Percentiles rank a stretch among this genome's conserved stretches.
phyloP scores from a whole-genome alignment of 2,329 filamentous ascomycete genomes.

The Fusarium liriodendri region DNA sequence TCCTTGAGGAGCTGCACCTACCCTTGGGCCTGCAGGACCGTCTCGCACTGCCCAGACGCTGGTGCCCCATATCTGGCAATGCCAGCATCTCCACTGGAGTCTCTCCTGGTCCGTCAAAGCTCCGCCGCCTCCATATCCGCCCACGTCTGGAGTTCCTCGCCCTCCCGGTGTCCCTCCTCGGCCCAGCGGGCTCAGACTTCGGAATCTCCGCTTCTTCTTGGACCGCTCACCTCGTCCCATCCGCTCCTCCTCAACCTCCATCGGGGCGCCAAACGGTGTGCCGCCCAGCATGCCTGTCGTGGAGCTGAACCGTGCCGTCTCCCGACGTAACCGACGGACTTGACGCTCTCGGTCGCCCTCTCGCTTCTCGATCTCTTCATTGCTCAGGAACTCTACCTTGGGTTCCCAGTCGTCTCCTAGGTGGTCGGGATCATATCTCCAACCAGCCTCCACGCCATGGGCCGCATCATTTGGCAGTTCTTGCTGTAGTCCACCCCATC shows the following conservation, averaged over 20 bases:
- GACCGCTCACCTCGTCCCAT: slow-evolving; percentile 93
- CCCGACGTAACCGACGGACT: slow-evolving; percentile 84
- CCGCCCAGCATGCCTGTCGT: slow-evolving; percentile 84
- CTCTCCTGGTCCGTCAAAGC: slow-evolving; percentile 82
- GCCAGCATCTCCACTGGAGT: slow-evolving; percentile 84
- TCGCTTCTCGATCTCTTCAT: slow-evolving; percentile 97
- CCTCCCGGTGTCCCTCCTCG: slow-evolving; percentile 72
- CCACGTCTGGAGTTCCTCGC: slow-evolving; percentile 84
- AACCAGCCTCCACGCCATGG: slow-evolving; percentile 85
- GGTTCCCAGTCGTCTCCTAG: slow-evolving; percentile 88
- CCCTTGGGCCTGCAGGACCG: slow-evolving; percentile 85
- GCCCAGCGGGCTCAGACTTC: slow-evolving; percentile 85
- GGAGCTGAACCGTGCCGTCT: slow-evolving; percentile 92
- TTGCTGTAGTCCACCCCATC: slow-evolving; percentile 67
- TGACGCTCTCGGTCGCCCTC: slow-evolving; percentile 95
- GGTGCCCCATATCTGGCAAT: slow-evolving; percentile 89
- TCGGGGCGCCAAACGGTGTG: slow-evolving; percentile 70
- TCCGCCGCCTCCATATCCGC: slow-evolving; percentile 77
- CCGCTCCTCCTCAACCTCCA: slow-evolving; percentile 76
- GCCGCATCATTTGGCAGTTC: slow-evolving; percentile 92
- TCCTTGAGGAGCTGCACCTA: slow-evolving; percentile 58
- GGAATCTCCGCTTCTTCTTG: slow-evolving; percentile 94
- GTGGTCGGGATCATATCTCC: slow-evolving; percentile 94
- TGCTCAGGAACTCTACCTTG: slow-evolving; percentile 83
- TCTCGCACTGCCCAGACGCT: slow-evolving; percentile 96